phyloP scores from a whole-genome alignment of 495 filamentous ascomycete species.

The Xeromyces bisporus region DNA sequence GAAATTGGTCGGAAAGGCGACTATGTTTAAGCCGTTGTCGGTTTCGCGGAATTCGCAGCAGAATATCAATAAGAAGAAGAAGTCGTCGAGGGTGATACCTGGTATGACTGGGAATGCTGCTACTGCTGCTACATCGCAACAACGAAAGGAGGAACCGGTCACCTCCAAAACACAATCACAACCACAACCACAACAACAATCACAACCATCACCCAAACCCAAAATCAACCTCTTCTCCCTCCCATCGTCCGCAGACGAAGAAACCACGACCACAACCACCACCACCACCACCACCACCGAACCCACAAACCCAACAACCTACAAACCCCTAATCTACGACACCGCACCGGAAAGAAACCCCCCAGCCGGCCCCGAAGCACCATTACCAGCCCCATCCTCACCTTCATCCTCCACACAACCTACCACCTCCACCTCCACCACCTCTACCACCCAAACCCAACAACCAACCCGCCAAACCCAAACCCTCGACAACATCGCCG shows the following conservation, averaged over 20 bases:
- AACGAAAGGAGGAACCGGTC: too few relatives aligned
- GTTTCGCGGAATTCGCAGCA: slow-evolving; percentile 54
- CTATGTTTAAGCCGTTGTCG: slow-evolving; percentile 79
- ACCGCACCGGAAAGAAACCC: slow-evolving; percentile 9
- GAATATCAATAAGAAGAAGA: slow-evolving; percentile 31
- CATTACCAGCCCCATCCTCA: slow-evolving; percentile 6
- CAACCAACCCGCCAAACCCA: slow-evolving; percentile 12
- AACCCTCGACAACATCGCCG: slow-evolving; percentile 47
- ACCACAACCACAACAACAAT: too few relatives aligned
- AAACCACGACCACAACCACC: slow-evolving; percentile 6
- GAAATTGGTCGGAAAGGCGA: slow-evolving; percentile 56
- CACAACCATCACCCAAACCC: slow-evolving; percentile 23
- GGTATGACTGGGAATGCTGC: neutral
- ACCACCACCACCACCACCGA: slow-evolving; percentile 1
- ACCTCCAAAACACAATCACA: slow-evolving; percentile 1
- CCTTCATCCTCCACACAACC: too few relatives aligned
- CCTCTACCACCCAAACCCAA: slow-evolving; percentile 3
- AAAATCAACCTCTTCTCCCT: slow-evolving; percentile 50
- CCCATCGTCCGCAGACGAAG: slow-evolving; percentile 10
- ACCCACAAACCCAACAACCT: slow-evolving; percentile 10
- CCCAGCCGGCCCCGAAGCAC: slow-evolving; percentile 5
- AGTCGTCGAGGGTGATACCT: neutral
- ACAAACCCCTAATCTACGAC: slow-evolving; percentile 37
- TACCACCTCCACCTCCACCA: too few relatives aligned
- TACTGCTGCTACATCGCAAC: too few relatives aligned